A percentile compares a stretch with the other conserved stretches of the same genome.
phyloP scores from a whole-genome alignment of 1,139 yeast species.

The Ogataea hybrid region DNA sequence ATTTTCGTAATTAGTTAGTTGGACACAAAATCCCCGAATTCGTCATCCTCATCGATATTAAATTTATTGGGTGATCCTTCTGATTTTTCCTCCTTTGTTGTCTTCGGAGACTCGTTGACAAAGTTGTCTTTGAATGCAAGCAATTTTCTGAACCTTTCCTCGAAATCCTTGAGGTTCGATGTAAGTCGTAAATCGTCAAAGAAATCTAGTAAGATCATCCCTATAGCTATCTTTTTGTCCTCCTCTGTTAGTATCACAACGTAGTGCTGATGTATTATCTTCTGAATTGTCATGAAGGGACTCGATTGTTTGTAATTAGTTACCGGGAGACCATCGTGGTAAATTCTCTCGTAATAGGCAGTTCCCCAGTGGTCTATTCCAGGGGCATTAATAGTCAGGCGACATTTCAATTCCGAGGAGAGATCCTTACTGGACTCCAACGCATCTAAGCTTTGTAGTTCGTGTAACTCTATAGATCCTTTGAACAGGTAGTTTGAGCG shows the following conservation, averaged over 20 bases:
- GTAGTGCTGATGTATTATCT: constrained; percentile 21
- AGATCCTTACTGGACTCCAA: constrained; percentile 12
- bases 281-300: constrained; percentile 20
- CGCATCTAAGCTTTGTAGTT: constrained; percentile 17
- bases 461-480: constrained; percentile 24
- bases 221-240: constrained; percentile 38
- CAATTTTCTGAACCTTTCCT: constrained; percentile 19
- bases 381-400: constrained; percentile 9
- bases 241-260: constrained; percentile 20
- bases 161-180: constrained; percentile 21
- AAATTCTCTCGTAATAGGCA: constrained; percentile 19
- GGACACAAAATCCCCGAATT: constrained; percentile 40
- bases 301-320: constrained; percentile 13
- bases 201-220: constrained; percentile 39
- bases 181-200: constrained; percentile 27
- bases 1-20: constrained; percentile 7
- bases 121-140: constrained; percentile 16
- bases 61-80: constrained; percentile 8
- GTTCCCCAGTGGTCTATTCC: constrained; percentile 19
- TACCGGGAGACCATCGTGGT: constrained; percentile 14
- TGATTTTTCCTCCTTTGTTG: not conserved
- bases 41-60: constrained; percentile 24
- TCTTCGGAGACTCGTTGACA: constrained; percentile 3
- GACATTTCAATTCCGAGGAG: constrained; percentile 9
- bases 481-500: constrained; percentile 19